Percentiles rank a stretch among this genome's conserved stretches.
These are phyloP conservation scores for Leucoagaricus sp. DNA, from an alignment of 1,284 basidiomycete species.

Conservation along the genomic window DNA sequence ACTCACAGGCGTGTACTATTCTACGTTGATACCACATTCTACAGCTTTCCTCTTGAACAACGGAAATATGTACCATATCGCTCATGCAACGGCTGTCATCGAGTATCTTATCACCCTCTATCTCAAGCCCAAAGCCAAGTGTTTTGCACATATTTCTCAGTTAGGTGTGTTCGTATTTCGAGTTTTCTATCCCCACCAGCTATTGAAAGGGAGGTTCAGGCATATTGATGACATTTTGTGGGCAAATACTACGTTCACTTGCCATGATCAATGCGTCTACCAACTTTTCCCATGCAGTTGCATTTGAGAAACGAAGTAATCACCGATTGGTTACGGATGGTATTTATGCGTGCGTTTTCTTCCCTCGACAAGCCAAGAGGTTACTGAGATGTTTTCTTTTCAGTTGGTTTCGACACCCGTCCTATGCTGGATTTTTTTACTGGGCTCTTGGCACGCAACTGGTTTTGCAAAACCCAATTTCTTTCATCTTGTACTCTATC, in stretches of 20 bases:
- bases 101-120: slow-evolving; percentile 82
- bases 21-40: neutral
- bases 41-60: slow-evolving; percentile 95
- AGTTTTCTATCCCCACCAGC: neutral
- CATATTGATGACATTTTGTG: slow-evolving; percentile 60
- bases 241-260: slow-evolving; percentile 80
- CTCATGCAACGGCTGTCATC: slow-evolving; percentile 75
- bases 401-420: slow-evolving; percentile 92
- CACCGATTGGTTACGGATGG: slow-evolving; percentile 88
- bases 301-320: slow-evolving; percentile 66
- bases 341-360: slow-evolving; percentile 75
- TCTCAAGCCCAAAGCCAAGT: slow-evolving; percentile 63
- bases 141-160: slow-evolving; percentile 50
- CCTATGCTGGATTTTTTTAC: slow-evolving; percentile 97
- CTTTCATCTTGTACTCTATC: slow-evolving; percentile 61
- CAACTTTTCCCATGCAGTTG: slow-evolving; percentile 92
- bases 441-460: slow-evolving; percentile 97
- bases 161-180: slow-evolving; percentile 48
- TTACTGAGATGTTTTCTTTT: slow-evolving; percentile 7
- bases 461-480: slow-evolving; percentile 86
- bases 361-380: neutral
- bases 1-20: neutral
- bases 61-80: slow-evolving; percentile 82
- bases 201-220: slow-evolving; percentile 43
- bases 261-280: slow-evolving; percentile 96